Conservation (phyloP, 1,284 basidiomycete genomes). For the Pterulicium gracile region DNA sequence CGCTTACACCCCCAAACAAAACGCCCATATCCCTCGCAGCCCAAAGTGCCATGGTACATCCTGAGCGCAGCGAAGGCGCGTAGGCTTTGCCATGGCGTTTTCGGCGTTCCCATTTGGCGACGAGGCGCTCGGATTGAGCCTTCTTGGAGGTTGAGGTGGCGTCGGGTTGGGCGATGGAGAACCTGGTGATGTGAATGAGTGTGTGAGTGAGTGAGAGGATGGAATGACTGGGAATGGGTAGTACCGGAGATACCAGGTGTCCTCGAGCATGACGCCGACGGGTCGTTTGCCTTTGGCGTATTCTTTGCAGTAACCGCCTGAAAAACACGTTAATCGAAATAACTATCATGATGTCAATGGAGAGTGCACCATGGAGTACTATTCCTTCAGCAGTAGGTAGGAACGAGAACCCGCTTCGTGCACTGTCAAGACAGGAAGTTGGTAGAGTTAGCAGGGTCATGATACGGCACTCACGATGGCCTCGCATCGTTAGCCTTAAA, state of each 20-base stretch:
- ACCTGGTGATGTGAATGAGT: constrained; percentile 12
- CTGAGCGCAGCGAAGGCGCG: constrained; percentile 61
- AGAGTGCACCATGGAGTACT: constrained; percentile 62
- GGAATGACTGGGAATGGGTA: constrained; percentile 5
- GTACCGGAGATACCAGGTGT: constrained; percentile 84
- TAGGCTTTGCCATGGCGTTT: constrained; percentile 68
- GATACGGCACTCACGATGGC: constrained; percentile 46
- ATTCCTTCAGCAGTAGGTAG: constrained; percentile 75
- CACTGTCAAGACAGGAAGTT: constrained; percentile 27
- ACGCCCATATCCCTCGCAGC: constrained; percentile 57
- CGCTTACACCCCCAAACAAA: constrained; percentile 86
- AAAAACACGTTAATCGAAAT: too few species aligned
- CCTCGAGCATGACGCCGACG: constrained; percentile 81
- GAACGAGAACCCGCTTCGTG: constrained; percentile 84
- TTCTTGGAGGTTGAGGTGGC: constrained; percentile 17
- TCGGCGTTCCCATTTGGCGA: constrained; percentile 77
- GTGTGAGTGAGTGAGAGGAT: neutral
- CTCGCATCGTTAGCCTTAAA: constrained; percentile 57
- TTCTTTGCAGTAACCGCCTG: constrained; percentile 87
- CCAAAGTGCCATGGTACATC: constrained; percentile 84
- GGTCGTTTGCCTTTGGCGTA: constrained; percentile 83
- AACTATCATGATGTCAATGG: neutral
- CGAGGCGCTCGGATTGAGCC: constrained; percentile 31
- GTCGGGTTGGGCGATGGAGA: constrained; percentile 7
- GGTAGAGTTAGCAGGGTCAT: neutral